phyloP scores from a whole-genome alignment of 31 red algal species.

The Porphyra umbilicalis region DNA sequence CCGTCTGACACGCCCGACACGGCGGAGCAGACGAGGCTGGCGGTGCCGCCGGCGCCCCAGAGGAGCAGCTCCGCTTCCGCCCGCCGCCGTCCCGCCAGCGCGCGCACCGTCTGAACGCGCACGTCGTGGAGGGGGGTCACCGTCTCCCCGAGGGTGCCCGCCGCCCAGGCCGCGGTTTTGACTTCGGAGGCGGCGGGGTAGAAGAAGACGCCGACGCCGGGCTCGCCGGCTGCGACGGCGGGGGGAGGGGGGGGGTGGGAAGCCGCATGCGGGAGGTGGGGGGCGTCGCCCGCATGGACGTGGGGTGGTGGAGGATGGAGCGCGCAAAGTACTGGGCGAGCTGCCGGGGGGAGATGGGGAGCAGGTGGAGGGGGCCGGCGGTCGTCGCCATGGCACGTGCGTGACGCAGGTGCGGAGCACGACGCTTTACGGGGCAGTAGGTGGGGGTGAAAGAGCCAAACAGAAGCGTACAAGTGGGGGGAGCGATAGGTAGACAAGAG shows the following conservation, averaged over 20 bases:
- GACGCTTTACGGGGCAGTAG: no score
- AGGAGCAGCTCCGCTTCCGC: slow-evolving; percentile 4
- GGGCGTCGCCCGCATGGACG: slow-evolving; percentile 8
- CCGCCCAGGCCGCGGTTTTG: slow-evolving; percentile 39
- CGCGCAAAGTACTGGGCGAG: slow-evolving; percentile 8
- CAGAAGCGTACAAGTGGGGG: no score
- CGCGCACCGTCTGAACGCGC: slow-evolving; percentile 32
- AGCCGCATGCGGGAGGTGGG: slow-evolving; percentile 10
- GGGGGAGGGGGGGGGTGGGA: slow-evolving; percentile 7
- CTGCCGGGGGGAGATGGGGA: neutral
- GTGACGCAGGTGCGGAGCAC: no score
- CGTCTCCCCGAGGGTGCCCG: slow-evolving; percentile 55
- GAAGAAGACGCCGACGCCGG: slow-evolving; percentile 46
- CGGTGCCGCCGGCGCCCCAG: slow-evolving; percentile 46
- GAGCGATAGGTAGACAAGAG: no score
- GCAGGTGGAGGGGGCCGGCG: slow-evolving; percentile 1
- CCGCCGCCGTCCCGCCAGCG: slow-evolving; percentile 1
- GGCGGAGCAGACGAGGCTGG: slow-evolving; percentile 10
- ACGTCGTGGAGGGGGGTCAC: slow-evolving; percentile 22
- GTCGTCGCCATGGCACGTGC: slow-evolving; percentile 11
- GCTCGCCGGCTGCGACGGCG: slow-evolving; percentile 6
- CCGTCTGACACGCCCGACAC: slow-evolving; percentile 48
- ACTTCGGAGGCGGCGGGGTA: slow-evolving; percentile 23
- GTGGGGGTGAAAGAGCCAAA: no score
- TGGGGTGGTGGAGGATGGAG: slow-evolving; percentile 8